phyloP scores from a whole-genome alignment of 2,329 filamentous ascomycete genomes.

The Aspergillus sp. region DNA sequence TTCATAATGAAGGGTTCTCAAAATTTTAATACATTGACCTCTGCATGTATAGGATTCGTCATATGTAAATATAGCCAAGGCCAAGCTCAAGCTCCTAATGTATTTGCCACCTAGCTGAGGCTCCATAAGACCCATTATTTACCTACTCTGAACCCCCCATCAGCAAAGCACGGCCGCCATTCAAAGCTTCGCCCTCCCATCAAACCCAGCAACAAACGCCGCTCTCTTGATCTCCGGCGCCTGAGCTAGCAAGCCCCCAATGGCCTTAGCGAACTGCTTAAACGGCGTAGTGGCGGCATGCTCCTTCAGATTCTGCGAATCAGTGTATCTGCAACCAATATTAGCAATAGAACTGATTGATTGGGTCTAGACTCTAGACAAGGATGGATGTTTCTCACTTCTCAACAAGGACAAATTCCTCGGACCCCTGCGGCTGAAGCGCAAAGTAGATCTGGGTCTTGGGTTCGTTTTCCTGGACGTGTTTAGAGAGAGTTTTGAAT shows the following conservation, averaged over 20 bases:
- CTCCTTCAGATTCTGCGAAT: constrained; percentile 17
- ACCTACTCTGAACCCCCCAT: not conserved
- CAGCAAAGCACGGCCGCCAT: not conserved
- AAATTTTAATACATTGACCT: no score
- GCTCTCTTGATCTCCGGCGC: constrained; percentile 17
- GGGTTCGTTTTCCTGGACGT: constrained; percentile 18
- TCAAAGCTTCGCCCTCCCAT: constrained; percentile 21
- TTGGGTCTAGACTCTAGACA: no score
- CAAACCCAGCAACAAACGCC: constrained; percentile 17
- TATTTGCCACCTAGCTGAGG: no score
- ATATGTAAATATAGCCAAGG: no score
- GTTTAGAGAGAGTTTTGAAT: constrained; percentile 17
- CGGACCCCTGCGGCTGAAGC: constrained; percentile 14
- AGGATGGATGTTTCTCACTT: constrained; percentile 12
- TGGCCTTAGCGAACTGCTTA: constrained; percentile 15
- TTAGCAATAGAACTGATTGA: not conserved
- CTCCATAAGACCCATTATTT: not conserved
- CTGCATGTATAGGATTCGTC: no score
- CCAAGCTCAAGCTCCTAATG: no score
- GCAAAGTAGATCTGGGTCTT: constrained; percentile 23
- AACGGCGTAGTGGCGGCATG: constrained; percentile 16
- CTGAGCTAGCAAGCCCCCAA: constrained; percentile 15
- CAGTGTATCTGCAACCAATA: constrained; percentile 15
- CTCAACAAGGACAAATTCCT: constrained; percentile 21
- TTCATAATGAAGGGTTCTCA: no score